These are phyloP conservation scores for Phialophora verrucosa DNA, from an alignment of 2,329 filamentous ascomycete species.

Conservation along the genomic window DNA sequence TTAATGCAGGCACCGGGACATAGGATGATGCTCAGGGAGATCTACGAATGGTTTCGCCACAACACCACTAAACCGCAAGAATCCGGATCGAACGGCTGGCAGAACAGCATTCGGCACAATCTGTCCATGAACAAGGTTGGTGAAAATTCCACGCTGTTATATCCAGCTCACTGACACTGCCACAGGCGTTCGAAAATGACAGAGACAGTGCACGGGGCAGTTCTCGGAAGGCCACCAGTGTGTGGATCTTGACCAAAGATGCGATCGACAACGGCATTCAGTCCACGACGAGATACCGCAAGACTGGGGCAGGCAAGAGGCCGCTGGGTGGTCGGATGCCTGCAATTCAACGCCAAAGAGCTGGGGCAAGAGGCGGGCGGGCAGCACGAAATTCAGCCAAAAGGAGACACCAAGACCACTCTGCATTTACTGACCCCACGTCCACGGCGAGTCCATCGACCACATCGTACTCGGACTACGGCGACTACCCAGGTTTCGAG, in stretches of 20 bases:
- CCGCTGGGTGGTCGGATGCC: slow-evolving; percentile 46
- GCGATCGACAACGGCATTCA: slow-evolving; percentile 75
- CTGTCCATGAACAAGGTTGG: slow-evolving; percentile 92
- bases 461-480: slow-evolving; percentile 30
- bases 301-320: slow-evolving; percentile 49
- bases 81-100: slow-evolving; percentile 74
- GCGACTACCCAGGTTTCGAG: slow-evolving; percentile 30
- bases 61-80: slow-evolving; percentile 77
- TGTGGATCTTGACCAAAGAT: slow-evolving; percentile 77
- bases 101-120: slow-evolving; percentile 95
- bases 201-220: slow-evolving; percentile 51
- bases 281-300: slow-evolving; percentile 80
- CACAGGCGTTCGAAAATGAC: slow-evolving; percentile 46
- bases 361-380: slow-evolving; percentile 51
- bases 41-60: slow-evolving; percentile 87
- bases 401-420: slow-evolving; percentile 32
- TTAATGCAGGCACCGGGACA: slow-evolving; percentile 70
- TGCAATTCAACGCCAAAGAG: slow-evolving; percentile 48
- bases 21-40: slow-evolving; percentile 79
- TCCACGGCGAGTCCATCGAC: slow-evolving; percentile 26
- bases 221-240: slow-evolving; percentile 69
- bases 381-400: slow-evolving; percentile 46
- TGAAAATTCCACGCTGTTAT: slow-evolving; percentile 33
- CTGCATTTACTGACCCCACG: slow-evolving; percentile 19
- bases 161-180: slow-evolving; percentile 16